Evolutionary conservation across 2,329 filamentous ascomycete species (phyloP), one percentile per base, ranked within the genome.

Genomic region (Ophiognomonia clavigignenti-juglandacearum): DNA sequence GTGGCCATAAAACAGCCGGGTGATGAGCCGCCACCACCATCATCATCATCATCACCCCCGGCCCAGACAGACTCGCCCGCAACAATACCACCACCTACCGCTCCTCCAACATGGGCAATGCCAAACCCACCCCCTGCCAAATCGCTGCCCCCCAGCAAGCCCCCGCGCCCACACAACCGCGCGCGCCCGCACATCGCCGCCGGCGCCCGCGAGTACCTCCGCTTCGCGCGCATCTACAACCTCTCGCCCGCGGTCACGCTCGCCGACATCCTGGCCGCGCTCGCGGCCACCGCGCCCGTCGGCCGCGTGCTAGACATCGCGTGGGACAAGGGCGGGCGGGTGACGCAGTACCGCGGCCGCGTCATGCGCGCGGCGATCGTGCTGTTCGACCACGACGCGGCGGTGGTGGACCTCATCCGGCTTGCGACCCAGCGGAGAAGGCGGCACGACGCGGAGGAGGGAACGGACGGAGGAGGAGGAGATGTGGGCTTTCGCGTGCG

Each of bases 381-480:
- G 32, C 16, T 43, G 6, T 43, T 43, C 31, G 41, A 43, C 22
- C 20, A 36, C n/a, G 41, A 36, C 2, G 41, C 31, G 10, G 41
- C 41, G 23, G 20, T 32, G 4, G 20, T 16, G 22, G 41, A 43
- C 20, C 23, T 43, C 6, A 16, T 43, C n/a, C 41, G 41, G n/a
- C 31, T 36, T 13, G 41, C 41, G 4, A 36, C 27, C 18, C 41
- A 43, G 23, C 20, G 32, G 2, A n/a, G n/a, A n/a, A n/a, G n/a
- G n/a, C n/a, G n/a, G n/a, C n/a, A n/a, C n/a, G n/a, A n/a, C n/a
- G n/a, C n/a, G n/a, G n/a, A n/a, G n/a, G n/a, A n/a, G n/a, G n/a
- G n/a, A n/a, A n/a, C n/a, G n/a, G n/a, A n/a, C n/a, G n/a, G n/a
- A n/a, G n/a, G n/a, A n/a, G n/a, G n/a, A n/a, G n/a, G n/a, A n/a